Evolutionary conservation across 768 basidiomycete species (phyloP).

Genomic region (Kwoniella botswanensis): DNA sequence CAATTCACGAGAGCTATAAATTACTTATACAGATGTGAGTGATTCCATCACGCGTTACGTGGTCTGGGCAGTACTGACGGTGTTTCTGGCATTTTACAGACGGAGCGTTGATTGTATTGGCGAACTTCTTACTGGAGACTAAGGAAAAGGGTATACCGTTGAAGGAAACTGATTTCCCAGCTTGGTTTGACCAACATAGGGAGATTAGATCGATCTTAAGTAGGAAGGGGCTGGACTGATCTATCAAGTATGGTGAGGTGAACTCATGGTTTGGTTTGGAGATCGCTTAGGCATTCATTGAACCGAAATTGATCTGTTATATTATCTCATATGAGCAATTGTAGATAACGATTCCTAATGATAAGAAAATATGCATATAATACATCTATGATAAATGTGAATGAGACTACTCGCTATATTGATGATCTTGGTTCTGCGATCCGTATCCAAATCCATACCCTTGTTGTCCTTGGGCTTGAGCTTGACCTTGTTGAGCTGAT

Average conservation of each 20-base stretch:
- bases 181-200: constrained; percentile 79
- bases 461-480: not conserved
- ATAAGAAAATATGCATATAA: not conserved
- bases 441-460: no score
- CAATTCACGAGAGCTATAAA: constrained; percentile 79
- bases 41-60: not conserved
- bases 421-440: constrained; percentile 3
- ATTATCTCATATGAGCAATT: no score
- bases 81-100: constrained; percentile 60
- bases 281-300: no score
- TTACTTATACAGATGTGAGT: constrained; percentile 70
- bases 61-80: not conserved
- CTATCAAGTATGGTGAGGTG: not conserved
- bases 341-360: not conserved
- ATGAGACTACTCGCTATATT: constrained; percentile 6
- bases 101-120: constrained; percentile 88
- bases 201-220: constrained; percentile 67
- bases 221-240: constrained; percentile 51
- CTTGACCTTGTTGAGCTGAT: constrained; percentile 5
- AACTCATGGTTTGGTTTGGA: no score
- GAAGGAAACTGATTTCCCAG: constrained; percentile 67
- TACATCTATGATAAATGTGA: constrained; percentile 1
- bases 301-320: no score
- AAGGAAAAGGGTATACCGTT: constrained; percentile 48
- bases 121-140: constrained; percentile 87